phyloP scores from a whole-genome alignment of 495 filamentous ascomycete genomes.

The Penicillium bialowiezense region DNA sequence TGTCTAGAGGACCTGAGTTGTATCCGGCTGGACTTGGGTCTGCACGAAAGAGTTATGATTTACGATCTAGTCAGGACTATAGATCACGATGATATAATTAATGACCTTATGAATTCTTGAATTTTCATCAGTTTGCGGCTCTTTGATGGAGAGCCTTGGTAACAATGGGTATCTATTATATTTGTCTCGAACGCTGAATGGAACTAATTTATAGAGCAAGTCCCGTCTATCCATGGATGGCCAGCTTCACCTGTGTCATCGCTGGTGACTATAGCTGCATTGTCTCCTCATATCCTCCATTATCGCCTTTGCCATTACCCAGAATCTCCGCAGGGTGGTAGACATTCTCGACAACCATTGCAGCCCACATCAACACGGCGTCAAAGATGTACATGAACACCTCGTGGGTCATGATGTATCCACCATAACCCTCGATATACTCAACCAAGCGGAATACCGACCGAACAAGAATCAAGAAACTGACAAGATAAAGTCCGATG shows the following conservation, averaged over 20 bases:
- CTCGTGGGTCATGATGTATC: constrained; percentile 53
- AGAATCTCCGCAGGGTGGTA: constrained; percentile 29
- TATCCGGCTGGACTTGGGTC: constrained; percentile 10
- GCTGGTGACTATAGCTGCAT: constrained; percentile 8
- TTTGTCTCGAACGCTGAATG: too few relatives aligned
- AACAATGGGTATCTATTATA: too few relatives aligned
- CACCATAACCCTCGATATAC: constrained; percentile 54
- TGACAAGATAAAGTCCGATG: constrained; percentile 49
- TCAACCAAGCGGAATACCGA: constrained; percentile 62
- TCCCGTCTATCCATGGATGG: too few relatives aligned
- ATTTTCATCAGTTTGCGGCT: too few relatives aligned
- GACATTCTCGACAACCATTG: constrained; percentile 50
- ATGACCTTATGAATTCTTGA: constrained; percentile 10
- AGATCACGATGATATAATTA: constrained; percentile 17
- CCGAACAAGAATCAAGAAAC: constrained; percentile 57
- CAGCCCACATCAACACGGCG: constrained; percentile 52
- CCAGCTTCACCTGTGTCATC: too few relatives aligned
- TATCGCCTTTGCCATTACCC: constrained; percentile 19
- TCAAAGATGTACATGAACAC: constrained; percentile 64
- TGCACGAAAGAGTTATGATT: constrained; percentile 17
- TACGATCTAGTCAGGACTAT: constrained; percentile 19
- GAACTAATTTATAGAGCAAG: too few relatives aligned
- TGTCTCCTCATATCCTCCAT: constrained; percentile 1
- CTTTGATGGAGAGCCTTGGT: too few relatives aligned
- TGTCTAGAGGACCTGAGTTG: constrained; percentile 5